Base-by-base conservation (phyloP, 2,329 filamentous ascomycete species). In the Claviceps citrina region DNA sequence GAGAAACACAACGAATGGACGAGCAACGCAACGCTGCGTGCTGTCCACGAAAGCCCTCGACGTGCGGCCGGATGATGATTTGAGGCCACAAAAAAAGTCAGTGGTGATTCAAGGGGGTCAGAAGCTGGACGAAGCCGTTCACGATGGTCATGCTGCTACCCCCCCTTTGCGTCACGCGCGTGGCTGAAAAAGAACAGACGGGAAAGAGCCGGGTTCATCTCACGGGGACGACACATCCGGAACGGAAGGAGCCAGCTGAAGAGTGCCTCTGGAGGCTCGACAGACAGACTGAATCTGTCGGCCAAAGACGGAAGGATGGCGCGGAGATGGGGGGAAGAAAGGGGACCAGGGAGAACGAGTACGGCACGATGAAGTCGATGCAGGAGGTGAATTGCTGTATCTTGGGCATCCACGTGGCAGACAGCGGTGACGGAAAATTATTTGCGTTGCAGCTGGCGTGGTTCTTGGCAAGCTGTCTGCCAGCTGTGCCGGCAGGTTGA, bases 181-280 rank as follows among this genome's bases (percentile, higher is more conserved):
- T 44, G 39, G 28, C 36, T 41, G 36, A 39, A 44, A 16, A 39
- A 34, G 24, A 39, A 31, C 8, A 30, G 31, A 18, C 9, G 39
- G 39, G 43, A 31, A 42, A 38, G 43, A 42, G 36, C 31, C 18
- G 24, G 19, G 28, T 26, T 42, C 43, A 44, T 44, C 26, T 44
- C 43, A 39, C 26, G 28, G 15, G 20, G 24, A 18, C 16, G 18
- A 26, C 24, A 39, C 26, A 42, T 39, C 31, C 18, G 32, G 25
- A 34, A 28, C 18, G 40, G 19, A 38, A 36, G 31, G 38, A 34
- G 25, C 12, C 9, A 22, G 18, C 4, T 28, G 13, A n/a, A 13
- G 6, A n/a, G 10, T 18, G 37, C 20, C 15, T 18, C 12, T 15
- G 18, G n/a, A 16, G 26, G 18, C 26, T 36, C n/a, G 35, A 22